These are phyloP conservation scores for Trypanosoma platydactyli DNA, from an alignment of 208 protist species.

Conservation along the genomic window DNA sequence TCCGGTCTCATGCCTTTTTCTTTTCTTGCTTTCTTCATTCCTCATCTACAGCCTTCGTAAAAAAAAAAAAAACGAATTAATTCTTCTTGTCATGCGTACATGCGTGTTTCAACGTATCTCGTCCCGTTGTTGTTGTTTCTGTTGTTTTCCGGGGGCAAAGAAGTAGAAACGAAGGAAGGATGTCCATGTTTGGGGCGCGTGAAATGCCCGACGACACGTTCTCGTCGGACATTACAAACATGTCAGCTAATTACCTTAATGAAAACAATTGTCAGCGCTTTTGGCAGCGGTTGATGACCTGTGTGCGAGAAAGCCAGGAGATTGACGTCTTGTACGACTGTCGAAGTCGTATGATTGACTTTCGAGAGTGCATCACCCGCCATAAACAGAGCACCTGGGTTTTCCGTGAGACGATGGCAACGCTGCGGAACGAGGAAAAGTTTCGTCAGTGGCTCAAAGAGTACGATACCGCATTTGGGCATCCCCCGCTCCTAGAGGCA, in stretches of 20 bases:
- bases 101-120: not conserved
- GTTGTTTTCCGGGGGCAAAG: not conserved
- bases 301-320: conserved; percentile 82
- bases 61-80: too few relatives aligned
- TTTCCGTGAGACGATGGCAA: conserved; percentile 83
- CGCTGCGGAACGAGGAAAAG: conserved; percentile 64
- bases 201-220: conserved; percentile 67
- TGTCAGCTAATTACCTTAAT: conserved; percentile 60
- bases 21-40: not conserved
- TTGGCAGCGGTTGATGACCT: conserved; percentile 80
- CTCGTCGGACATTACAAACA: conserved; percentile 46
- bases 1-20: conserved; percentile 4
- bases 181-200: conserved; percentile 81
- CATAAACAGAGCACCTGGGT: conserved; percentile 88
- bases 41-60: too few relatives aligned
- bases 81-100: conserved; percentile 4
- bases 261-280: conserved; percentile 84
- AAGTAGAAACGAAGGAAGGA: conserved; percentile 19
- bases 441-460: conserved; percentile 67
- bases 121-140: too few relatives aligned
- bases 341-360: conserved; percentile 78
- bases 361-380: conserved; percentile 75
- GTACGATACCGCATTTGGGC: conserved; percentile 81
- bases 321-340: conserved; percentile 88
- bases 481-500: conserved; percentile 81